Conservation (phyloP, 2,329 filamentous ascomycete genomes). For the Penicillium sp. region DNA sequence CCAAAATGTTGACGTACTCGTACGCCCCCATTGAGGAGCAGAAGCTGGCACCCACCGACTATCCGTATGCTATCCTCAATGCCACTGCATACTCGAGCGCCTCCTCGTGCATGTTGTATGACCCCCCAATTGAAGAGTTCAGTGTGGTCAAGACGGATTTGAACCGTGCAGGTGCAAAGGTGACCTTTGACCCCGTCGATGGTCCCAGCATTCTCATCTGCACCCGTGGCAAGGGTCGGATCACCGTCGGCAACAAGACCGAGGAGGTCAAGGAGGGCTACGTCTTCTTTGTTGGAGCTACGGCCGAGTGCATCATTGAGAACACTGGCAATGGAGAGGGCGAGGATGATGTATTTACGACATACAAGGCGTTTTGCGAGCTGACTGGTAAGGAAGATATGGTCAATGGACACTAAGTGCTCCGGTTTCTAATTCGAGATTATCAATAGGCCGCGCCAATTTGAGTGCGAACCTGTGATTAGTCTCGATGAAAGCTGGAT, state of each 20-base stretch:
- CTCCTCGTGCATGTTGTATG: constrained; percentile 75
- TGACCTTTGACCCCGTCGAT: constrained; percentile 81
- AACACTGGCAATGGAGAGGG: constrained; percentile 55
- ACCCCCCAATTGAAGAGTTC: constrained; percentile 97
- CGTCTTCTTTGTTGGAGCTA: constrained; percentile 84
- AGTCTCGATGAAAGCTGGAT: background rate
- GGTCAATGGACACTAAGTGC: constrained; percentile 37
- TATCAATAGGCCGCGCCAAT: constrained; percentile 13
- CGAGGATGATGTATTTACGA: constrained; percentile 71
- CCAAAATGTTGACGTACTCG: constrained; percentile 89
- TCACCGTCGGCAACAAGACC: constrained; percentile 79
- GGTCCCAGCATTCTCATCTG: constrained; percentile 94
- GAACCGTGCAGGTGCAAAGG: constrained; percentile 70
- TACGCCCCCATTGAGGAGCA: constrained; percentile 94
- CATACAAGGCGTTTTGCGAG: constrained; percentile 94
- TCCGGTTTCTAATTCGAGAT: constrained; percentile 18
- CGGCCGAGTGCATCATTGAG: constrained; percentile 79
- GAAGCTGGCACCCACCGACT: constrained; percentile 84
- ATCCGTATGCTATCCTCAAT: constrained; percentile 83
- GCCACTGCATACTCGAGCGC: constrained; percentile 76
- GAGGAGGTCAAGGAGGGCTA: constrained; percentile 73
- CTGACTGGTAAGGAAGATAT: constrained; percentile 56
- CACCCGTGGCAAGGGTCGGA: constrained; percentile 77
- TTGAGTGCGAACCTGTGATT: constrained; percentile 23
- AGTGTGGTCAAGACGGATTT: constrained; percentile 81